Evolutionary conservation across 1,139 yeast species (phyloP).

Genomic region (Groenewaldozyma auringiensis): DNA sequence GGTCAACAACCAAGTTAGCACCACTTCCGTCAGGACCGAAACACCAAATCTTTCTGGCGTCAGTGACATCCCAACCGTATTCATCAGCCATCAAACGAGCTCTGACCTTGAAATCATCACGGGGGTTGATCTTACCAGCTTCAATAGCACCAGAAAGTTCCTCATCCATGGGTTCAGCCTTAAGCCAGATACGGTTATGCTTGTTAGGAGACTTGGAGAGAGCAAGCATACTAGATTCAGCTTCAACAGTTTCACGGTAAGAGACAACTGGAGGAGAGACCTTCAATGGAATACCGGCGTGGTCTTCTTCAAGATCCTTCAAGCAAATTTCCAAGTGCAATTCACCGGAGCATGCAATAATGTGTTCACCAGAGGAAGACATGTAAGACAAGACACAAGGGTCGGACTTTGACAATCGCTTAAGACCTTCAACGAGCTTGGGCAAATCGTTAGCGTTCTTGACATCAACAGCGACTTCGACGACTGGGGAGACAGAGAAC

Average conservation of each 20-base stretch:
- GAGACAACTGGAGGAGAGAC: slow-evolving; percentile 97
- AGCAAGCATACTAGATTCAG: slow-evolving; percentile 90
- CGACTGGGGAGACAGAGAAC: slow-evolving; percentile 99
- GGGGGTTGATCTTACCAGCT: slow-evolving; percentile 83
- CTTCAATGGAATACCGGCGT: slow-evolving; percentile 98
- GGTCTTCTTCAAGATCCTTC: slow-evolving; percentile 93
- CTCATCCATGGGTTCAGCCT: slow-evolving; percentile 94
- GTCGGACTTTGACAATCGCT: slow-evolving; percentile 99
- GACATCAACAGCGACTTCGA: slow-evolving; percentile 98
- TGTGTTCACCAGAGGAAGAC: slow-evolving; percentile 97
- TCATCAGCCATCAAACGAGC: slow-evolving; percentile 99
- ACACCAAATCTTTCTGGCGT: slow-evolving; percentile 99
- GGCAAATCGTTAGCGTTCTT: slow-evolving; percentile 99
- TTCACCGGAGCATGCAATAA: slow-evolving; percentile 99
- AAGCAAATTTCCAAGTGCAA: slow-evolving; percentile 98
- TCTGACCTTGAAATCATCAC: slow-evolving; percentile 98
- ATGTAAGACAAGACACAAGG: slow-evolving; percentile 92
- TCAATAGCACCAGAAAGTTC: slow-evolving; percentile 91
- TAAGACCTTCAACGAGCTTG: slow-evolving; percentile 99
- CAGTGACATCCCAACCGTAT: slow-evolving; percentile 99
- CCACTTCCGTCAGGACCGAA: slow-evolving; percentile 99
- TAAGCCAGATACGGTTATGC: slow-evolving; percentile 99
- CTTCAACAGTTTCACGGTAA: slow-evolving; percentile 97
- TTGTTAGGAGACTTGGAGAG: slow-evolving; percentile 99
- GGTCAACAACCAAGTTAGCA: slow-evolving; percentile 98